Percentiles rank a stretch among this genome's conserved stretches.
phyloP scores from a whole-genome alignment of 1,139 yeast species.

The Cylindricascospora bacillispora region DNA sequence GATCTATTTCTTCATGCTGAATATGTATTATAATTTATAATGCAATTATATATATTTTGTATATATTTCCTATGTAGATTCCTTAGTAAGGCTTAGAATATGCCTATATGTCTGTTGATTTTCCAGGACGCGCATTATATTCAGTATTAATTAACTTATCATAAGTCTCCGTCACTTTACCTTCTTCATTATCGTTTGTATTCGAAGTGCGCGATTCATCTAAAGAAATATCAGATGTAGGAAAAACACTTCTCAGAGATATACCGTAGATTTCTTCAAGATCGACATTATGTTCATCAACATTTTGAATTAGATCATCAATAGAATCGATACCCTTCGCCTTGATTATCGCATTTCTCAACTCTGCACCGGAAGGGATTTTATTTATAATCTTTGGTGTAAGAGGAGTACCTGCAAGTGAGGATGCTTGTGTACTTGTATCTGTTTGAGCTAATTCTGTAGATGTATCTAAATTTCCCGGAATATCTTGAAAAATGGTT shows the following conservation, averaged over 20 bases:
- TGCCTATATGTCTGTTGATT: not conserved
- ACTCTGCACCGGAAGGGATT: conserved; percentile 60
- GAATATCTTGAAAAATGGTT: too few relatives aligned
- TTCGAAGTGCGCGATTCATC: not conserved
- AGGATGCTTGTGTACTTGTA: too few relatives aligned
- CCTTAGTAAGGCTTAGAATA: too few relatives aligned
- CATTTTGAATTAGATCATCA: conserved; percentile 51
- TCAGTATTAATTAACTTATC: conserved; percentile 50
- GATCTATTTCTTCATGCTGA: too few relatives aligned
- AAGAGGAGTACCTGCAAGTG: conserved; percentile 6
- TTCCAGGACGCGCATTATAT: conserved; percentile 37
- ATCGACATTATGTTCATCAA: conserved; percentile 41
- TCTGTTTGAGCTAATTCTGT: too few relatives aligned
- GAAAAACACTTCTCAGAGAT: conserved; percentile 5
- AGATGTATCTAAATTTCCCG: too few relatives aligned
- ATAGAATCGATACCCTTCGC: conserved; percentile 68
- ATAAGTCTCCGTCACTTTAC: conserved; percentile 46
- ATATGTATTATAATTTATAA: too few relatives aligned
- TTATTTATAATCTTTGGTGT: conserved; percentile 14
- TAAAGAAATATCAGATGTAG: not conserved
- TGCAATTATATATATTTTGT: too few relatives aligned
- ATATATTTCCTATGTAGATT: too few relatives aligned
- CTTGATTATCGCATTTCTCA: conserved; percentile 59
- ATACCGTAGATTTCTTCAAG: conserved; percentile 42
- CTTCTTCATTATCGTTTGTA: conserved; percentile 22